Conservation (phyloP, 495 filamentous ascomycete genomes). For the Penicillium cosmopolitanum region DNA sequence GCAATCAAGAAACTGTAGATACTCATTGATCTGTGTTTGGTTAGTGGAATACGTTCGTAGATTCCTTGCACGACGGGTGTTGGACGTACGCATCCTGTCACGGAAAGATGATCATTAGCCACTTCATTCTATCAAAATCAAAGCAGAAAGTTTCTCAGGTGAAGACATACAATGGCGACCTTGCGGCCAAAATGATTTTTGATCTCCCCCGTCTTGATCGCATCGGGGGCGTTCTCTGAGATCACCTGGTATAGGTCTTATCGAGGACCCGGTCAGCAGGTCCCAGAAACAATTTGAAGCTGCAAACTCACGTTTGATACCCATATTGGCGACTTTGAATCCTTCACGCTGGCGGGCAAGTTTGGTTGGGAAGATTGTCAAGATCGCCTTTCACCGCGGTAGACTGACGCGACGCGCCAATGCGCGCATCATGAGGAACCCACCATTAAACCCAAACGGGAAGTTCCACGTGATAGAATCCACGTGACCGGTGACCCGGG, state of each 20-base stretch:
- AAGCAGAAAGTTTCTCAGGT: not conserved
- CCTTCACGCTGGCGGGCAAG: not conserved
- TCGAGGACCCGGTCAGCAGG: constrained; percentile 16
- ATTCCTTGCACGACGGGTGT: constrained; percentile 1
- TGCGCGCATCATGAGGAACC: constrained; percentile 27
- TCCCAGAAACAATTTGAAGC: not conserved
- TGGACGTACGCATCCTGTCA: constrained; percentile 79
- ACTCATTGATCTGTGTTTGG: constrained; percentile 79
- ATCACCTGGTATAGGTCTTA: constrained; percentile 82
- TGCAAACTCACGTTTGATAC: constrained; percentile 72
- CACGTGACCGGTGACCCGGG: constrained; percentile 24
- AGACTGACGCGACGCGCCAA: constrained; percentile 30
- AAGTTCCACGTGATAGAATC: constrained; percentile 16
- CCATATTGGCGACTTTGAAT: constrained; percentile 61
- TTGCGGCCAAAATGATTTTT: constrained; percentile 98
- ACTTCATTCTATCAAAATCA: not conserved
- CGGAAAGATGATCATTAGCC: constrained; percentile 19
- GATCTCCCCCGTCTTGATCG: constrained; percentile 95
- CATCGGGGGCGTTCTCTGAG: constrained; percentile 87
- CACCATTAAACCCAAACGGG: constrained; percentile 32
- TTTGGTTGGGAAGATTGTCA: constrained; percentile 5
- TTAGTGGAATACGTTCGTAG: constrained; percentile 20
- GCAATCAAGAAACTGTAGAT: constrained; percentile 99
- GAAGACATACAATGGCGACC: constrained; percentile 81
- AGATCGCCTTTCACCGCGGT: not conserved